Evolutionary conservation across 2,329 filamentous ascomycete genomes (phyloP).

Genomic region (Plenodomus biglobosus): DNA sequence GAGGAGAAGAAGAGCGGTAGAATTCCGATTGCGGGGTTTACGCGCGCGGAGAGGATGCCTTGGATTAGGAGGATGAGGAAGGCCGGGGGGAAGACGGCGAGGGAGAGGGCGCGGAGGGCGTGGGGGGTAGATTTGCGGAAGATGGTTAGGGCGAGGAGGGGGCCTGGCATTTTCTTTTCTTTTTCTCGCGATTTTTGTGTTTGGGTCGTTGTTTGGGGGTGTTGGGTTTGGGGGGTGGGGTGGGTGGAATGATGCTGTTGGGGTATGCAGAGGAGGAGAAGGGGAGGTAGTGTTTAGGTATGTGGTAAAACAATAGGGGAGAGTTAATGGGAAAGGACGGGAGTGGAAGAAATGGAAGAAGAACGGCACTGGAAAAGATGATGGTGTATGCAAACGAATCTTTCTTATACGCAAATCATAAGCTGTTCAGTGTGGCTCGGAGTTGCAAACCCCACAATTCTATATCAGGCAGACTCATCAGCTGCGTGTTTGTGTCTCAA

Average conservation of each 20-base stretch:
- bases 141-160: constrained; percentile 27
- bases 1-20: constrained; percentile 34
- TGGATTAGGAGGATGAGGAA: constrained; percentile 33
- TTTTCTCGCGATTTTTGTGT: too few relatives aligned
- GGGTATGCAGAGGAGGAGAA: too few relatives aligned
- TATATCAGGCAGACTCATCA: background rate
- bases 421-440: background rate
- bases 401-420: background rate
- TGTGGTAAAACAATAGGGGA: too few relatives aligned
- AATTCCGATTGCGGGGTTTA: constrained; percentile 35
- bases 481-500: background rate
- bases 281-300: too few relatives aligned
- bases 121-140: constrained; percentile 26
- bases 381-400: background rate
- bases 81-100: constrained; percentile 25
- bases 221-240: background rate
- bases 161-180: constrained; percentile 9
- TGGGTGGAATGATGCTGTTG: too few relatives aligned
- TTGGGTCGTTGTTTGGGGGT: too few relatives aligned
- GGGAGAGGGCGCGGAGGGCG: constrained; percentile 26
- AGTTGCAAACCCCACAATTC: background rate
- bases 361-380: too few relatives aligned
- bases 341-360: too few relatives aligned
- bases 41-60: constrained; percentile 19
- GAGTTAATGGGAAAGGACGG: too few relatives aligned